A percentile compares a stretch with the other conserved stretches of the same genome.
Evolutionary conservation across 345 rosid genomes (phyloP).

Genomic region (Trapa bicornis): DNA sequence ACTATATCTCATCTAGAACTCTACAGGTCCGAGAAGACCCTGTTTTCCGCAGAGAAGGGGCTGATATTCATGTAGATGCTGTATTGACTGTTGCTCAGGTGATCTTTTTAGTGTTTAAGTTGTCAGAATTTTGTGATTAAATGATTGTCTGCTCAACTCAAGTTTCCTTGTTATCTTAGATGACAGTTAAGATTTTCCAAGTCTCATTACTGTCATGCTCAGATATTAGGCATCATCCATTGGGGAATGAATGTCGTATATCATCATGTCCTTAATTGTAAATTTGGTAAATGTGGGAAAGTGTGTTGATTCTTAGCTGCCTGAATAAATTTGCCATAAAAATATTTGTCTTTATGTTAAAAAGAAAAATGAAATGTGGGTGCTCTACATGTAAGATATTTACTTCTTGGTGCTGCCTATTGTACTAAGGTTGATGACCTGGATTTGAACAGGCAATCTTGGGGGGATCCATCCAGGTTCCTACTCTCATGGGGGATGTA

Average conservation of each 20-base stretch:
- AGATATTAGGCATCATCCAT: too few species aligned
- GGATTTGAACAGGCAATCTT: slow-evolving; percentile 63
- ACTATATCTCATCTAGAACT: neutral
- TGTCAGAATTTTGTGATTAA: neutral
- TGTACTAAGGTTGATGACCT: neutral
- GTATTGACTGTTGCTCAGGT: slow-evolving; percentile 81
- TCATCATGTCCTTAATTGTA: too few species aligned
- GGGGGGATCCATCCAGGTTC: slow-evolving; percentile 96
- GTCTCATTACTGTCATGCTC: too few species aligned
- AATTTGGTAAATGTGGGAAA: too few species aligned
- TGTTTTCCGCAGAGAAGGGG: slow-evolving; percentile 89
- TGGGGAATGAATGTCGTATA: too few species aligned
- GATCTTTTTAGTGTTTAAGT: neutral
- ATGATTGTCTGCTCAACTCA: neutral
- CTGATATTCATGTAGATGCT: slow-evolving; percentile 77
- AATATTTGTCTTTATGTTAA: neutral
- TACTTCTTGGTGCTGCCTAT: neutral
- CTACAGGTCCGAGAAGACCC: slow-evolving; percentile 85
- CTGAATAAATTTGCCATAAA: too few species aligned
- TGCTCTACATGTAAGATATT: neutral
- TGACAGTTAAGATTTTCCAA: too few species aligned
- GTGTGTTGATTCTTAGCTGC: too few species aligned
- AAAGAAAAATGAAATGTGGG: neutral
- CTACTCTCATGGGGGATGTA: slow-evolving; percentile 95
- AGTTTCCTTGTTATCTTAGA: neutral